A percentile compares a stretch with the other conserved stretches of the same genome.
These are phyloP conservation scores for Fusarium annulatum DNA, from an alignment of 2,329 filamentous ascomycete genomes.

Conservation along the genomic window DNA sequence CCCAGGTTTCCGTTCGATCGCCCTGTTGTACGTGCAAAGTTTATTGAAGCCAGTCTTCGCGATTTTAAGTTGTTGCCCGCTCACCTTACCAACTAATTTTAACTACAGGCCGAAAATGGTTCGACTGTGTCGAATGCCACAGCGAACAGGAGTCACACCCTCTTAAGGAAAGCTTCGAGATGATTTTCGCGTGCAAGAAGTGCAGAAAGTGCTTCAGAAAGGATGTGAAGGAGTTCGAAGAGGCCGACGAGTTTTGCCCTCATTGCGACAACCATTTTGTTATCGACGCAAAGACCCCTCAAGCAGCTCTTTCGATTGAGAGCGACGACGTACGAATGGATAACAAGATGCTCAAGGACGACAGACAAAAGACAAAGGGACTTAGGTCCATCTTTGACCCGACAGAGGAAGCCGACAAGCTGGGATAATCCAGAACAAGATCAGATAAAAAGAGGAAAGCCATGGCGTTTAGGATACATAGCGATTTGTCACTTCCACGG, in stretches of 20 bases:
- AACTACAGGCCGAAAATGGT: conserved; percentile 91
- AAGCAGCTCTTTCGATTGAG: conserved; percentile 86
- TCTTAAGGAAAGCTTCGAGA: conserved; percentile 82
- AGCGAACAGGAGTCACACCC: conserved; percentile 80
- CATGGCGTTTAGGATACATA: conserved; percentile 48
- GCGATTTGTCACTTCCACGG: conserved; percentile 37
- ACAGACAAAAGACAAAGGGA: conserved; percentile 71
- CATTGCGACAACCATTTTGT: conserved; percentile 99
- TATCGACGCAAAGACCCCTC: conserved; percentile 85
- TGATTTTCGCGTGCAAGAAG: conserved; percentile 98
- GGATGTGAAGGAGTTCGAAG: conserved; percentile 90
- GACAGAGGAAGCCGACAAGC: conserved; percentile 76
- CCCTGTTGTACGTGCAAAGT: conserved; percentile 80
- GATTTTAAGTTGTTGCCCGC: background rate
- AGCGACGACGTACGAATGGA: conserved; percentile 90
- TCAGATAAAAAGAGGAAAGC: conserved; percentile 41
- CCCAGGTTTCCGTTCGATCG: conserved; percentile 94
- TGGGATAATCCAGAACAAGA: conserved; percentile 66
- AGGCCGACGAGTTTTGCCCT: conserved; percentile 98
- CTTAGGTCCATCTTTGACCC: conserved; percentile 79
- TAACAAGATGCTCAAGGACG: conserved; percentile 91
- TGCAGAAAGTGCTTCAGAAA: conserved; percentile 99
- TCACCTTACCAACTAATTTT: background rate
- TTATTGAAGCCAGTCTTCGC: background rate
- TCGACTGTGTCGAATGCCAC: conserved; percentile 97